Percentiles rank a stretch among this genome's conserved stretches.
Conservation (phyloP, 495 filamentous ascomycete genomes). For the Aspergillus ellipticus region DNA sequence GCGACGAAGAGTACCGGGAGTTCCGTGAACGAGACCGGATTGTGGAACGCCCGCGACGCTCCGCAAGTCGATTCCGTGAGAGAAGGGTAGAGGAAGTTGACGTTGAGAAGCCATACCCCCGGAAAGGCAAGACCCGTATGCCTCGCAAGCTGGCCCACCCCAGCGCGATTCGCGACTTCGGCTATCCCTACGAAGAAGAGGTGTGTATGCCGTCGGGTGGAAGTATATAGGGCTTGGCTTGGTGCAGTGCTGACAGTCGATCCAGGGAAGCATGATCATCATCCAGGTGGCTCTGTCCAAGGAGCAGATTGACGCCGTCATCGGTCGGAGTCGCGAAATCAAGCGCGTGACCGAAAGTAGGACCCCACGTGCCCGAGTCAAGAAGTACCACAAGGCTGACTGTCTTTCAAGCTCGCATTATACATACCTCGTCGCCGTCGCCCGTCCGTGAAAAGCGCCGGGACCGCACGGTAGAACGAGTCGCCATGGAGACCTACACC, state of each 20-base stretch:
- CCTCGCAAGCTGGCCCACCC: constrained; percentile 71
- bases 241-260: not conserved
- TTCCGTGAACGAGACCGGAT: constrained; percentile 50
- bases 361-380: constrained; percentile 14
- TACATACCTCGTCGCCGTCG: constrained; percentile 23
- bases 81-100: constrained; percentile 36
- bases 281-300: constrained; percentile 80
- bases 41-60: constrained; percentile 39
- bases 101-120: constrained; percentile 58
- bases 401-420: constrained; percentile 23
- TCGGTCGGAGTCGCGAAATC: constrained; percentile 72
- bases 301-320: constrained; percentile 83
- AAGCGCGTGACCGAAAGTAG: constrained; percentile 33
- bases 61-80: constrained; percentile 37
- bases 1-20: constrained; percentile 63
- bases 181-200: constrained; percentile 85
- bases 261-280: constrained; percentile 69
- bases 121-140: constrained; percentile 84
- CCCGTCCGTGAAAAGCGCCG: constrained; percentile 23
- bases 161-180: constrained; percentile 73
- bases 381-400: constrained; percentile 3
- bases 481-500: constrained; percentile 25
- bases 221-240: not conserved
- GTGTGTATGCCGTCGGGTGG: constrained; percentile 38
- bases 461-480: constrained; percentile 29